phyloP scores from a whole-genome alignment of 2,329 filamentous ascomycete species.

The Arthrobotrys entomopaga region DNA sequence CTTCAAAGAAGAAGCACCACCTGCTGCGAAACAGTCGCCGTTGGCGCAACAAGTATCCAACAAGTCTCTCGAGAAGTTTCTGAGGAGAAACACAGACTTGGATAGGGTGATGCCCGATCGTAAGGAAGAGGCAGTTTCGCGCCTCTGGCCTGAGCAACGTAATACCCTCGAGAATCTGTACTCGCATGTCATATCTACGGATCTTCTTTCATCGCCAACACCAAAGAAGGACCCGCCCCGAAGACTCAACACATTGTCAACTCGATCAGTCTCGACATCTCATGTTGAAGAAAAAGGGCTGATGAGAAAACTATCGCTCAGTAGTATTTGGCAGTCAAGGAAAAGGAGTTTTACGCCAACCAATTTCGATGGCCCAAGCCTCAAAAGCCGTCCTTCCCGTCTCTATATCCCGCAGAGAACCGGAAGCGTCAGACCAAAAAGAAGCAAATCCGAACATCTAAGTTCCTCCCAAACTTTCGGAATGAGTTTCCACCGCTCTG shows the following conservation, averaged over 20 bases:
- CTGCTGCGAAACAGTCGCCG: slow-evolving; percentile 9
- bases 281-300: slow-evolving; percentile 39
- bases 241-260: slow-evolving; percentile 29
- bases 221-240: slow-evolving; percentile 36
- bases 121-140: slow-evolving; percentile 49
- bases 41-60: slow-evolving; percentile 25
- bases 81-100: slow-evolving; percentile 36
- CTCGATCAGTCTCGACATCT: slow-evolving; percentile 33
- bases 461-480: slow-evolving; percentile 18
- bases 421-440: slow-evolving; percentile 29
- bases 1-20: slow-evolving; percentile 16
- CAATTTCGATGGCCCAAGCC: slow-evolving; percentile 15
- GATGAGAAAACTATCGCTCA: slow-evolving; percentile 46
- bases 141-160: slow-evolving; percentile 52
- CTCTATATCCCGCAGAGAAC: slow-evolving; percentile 42
- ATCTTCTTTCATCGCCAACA: slow-evolving; percentile 39
- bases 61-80: slow-evolving; percentile 44
- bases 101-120: slow-evolving; percentile 32
- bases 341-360: slow-evolving; percentile 47
- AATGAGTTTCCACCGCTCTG: slow-evolving; percentile 19
- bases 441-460: slow-evolving; percentile 50
- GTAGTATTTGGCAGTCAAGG: slow-evolving; percentile 47
- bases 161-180: slow-evolving; percentile 51
- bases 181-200: slow-evolving; percentile 50
- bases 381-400: slow-evolving; percentile 35